A percentile compares a stretch with the other conserved stretches of the same genome.
These are phyloP conservation scores for Neurospora tetraspora DNA, from an alignment of 495 filamentous ascomycete species.

Conservation along the genomic window DNA sequence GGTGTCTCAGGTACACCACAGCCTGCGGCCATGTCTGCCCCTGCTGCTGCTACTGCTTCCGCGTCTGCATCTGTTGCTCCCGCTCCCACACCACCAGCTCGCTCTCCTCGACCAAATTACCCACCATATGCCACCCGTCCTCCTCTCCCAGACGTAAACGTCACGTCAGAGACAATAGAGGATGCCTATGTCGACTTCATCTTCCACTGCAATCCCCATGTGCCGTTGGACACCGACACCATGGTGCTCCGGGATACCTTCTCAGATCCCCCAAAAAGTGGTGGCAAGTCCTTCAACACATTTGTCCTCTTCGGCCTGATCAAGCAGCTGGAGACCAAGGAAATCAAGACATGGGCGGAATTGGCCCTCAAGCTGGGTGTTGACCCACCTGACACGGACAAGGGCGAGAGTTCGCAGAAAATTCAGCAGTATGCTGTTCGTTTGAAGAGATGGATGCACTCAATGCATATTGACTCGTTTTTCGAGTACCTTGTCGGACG, in stretches of 20 bases:
- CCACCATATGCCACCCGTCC: conserved; percentile 12
- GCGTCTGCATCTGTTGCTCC: not conserved
- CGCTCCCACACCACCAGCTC: not conserved
- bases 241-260: conserved; percentile 70
- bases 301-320: conserved; percentile 78
- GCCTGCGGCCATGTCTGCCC: not conserved
- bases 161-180: conserved; percentile 68
- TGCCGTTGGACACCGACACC: conserved; percentile 62
- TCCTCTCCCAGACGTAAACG: conserved; percentile 55
- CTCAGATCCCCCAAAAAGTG: conserved; percentile 76
- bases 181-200: conserved; percentile 84
- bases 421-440: conserved; percentile 96
- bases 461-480: conserved; percentile 95
- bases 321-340: conserved; percentile 68
- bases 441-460: conserved; percentile 96
- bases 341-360: conserved; percentile 95
- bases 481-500: conserved; percentile 85
- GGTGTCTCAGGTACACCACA: not conserved
- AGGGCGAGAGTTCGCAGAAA: conserved; percentile 91
- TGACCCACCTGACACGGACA: conserved; percentile 71
- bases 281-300: conserved; percentile 84
- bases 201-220: conserved; percentile 79
- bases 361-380: conserved; percentile 84
- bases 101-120: not conserved
- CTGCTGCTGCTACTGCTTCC: not conserved